phyloP scores from a whole-genome alignment of 2,329 filamentous ascomycete species.

The Dactylellina leptospora region DNA sequence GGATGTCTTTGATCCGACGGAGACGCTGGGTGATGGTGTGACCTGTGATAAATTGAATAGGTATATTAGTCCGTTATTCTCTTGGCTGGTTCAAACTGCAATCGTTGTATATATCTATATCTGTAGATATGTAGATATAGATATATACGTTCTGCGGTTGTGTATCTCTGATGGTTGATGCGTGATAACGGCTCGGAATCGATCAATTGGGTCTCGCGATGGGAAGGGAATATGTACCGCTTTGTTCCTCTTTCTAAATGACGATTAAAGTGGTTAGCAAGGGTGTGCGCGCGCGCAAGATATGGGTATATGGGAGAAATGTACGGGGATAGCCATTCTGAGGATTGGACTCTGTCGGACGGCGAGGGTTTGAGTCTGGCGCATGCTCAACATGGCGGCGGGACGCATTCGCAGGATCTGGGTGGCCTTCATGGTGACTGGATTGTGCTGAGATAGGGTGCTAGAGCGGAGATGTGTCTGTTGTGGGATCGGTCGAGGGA shows the following conservation, averaged over 20 bases:
- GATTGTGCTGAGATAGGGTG: background rate
- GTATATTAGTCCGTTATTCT: background rate
- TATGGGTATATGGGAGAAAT: background rate
- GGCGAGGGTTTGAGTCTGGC: conserved; percentile 31
- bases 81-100: background rate
- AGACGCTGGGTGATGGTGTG: conserved; percentile 97
- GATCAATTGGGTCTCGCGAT: conserved; percentile 12
- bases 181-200: conserved; percentile 3
- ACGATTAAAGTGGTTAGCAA: conserved; percentile 12
- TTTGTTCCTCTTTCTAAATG: conserved; percentile 57
- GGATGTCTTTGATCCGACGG: conserved; percentile 86
- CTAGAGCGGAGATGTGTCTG: conserved; percentile 47
- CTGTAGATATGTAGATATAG: background rate
- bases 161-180: background rate
- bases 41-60: conserved; percentile 66
- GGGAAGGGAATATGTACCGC: conserved; percentile 53
- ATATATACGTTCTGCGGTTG: background rate
- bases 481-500: conserved; percentile 14
- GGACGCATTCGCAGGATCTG: conserved; percentile 44
- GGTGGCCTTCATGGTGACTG: conserved; percentile 38
- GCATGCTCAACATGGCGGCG: conserved; percentile 47
- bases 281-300: background rate
- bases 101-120: background rate
- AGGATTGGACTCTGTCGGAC: conserved; percentile 50
- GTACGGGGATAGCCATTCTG: conserved; percentile 51